Conservation (phyloP, 495 filamentous ascomycete genomes). For the Rhizodiscina lignyota region DNA sequence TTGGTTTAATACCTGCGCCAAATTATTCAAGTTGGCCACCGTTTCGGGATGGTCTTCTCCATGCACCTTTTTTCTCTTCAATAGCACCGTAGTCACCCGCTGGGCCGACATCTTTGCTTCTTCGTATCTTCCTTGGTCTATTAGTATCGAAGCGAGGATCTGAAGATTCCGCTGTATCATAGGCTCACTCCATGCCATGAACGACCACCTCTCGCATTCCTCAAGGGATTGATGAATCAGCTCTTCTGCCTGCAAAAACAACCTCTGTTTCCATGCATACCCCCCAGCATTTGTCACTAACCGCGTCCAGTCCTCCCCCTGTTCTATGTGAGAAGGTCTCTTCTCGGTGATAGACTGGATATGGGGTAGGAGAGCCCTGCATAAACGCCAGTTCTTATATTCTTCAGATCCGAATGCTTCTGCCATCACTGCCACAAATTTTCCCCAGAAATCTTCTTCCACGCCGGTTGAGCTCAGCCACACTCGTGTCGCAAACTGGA, state of each 20-base stretch:
- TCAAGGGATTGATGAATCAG: conserved; percentile 1
- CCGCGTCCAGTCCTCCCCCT: conserved; percentile 3
- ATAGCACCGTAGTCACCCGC: no score
- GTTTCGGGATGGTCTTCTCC: conserved; percentile 1
- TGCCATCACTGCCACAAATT: conserved; percentile 5
- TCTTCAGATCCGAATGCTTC: conserved; percentile 1
- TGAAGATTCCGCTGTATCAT: conserved; percentile 5
- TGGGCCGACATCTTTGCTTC: conserved; percentile 10
- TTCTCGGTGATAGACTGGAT: conserved; percentile 2
- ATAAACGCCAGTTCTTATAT: conserved; percentile 7
- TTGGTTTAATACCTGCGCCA: conserved; percentile 2
- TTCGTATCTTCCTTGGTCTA: conserved; percentile 6
- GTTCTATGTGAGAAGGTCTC: conserved; percentile 1
- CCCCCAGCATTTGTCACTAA: conserved; percentile 1
- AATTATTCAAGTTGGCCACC: conserved; percentile 5
- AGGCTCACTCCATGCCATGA: no score
- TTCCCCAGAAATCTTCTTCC: conserved; percentile 3
- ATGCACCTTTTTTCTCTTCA: conserved; percentile 1
- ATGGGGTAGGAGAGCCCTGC: conserved; percentile 6
- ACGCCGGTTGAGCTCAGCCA: conserved; percentile 5
- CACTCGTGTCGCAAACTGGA: conserved; percentile 8
- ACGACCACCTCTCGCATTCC: no score
- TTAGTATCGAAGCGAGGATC: conserved; percentile 2
- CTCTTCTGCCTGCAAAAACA: conserved; percentile 1
- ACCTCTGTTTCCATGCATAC: neutral